Evolutionary conservation across 768 basidiomycete genomes (phyloP), one percentile per base, ranked within the genome.

Genomic region (Lepiota venenata): DNA sequence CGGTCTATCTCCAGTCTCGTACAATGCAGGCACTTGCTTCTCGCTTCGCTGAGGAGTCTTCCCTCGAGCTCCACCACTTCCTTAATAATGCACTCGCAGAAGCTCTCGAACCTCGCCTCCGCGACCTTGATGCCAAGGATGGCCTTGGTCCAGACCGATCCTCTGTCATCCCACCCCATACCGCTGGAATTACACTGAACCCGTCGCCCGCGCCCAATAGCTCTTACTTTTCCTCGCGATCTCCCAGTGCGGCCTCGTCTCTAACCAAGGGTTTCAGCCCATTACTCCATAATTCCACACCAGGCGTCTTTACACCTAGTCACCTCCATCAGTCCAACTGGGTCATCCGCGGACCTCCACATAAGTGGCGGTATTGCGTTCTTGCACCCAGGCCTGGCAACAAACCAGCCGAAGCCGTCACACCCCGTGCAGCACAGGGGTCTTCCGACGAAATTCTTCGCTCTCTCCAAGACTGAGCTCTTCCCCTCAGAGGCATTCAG

Each of bases 301-400:
- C 43, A 6, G 43, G 43, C 25, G 15, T 27, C 1, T 25, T 22
- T 18, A 35, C 29, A 4, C 45, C 45, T 21, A 10, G 16, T 32
- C 46, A 44, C 12, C 22, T 15, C 29, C 29, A 20, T 29, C 71
- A 74, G 3, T 37, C 52, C 41, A 39, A 44, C 25, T 98, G 94
- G 93, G 62, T 65, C 12, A 61, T 91, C 64, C 83, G 82, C 62
- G 93, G 95, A 2, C 96, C 96, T 1, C 93, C 96, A 25, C 93
- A 95, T 68, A 93, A 95, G 67, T 92, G 91, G 80, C 91, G 96
- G 32, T 98, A 94, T 75, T 88, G 90, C 68, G 77, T 79, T 2
- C 84, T 95, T 22, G 69, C 69, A 25, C 67, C 73, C 18, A 71
- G 61, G 22, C 62, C 61, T 43, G 66, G 65, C 12, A 69, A 70